These are phyloP conservation scores for Fraxinus dipetala DNA, from an alignment of 305 asterid species.

Conservation along the genomic window DNA sequence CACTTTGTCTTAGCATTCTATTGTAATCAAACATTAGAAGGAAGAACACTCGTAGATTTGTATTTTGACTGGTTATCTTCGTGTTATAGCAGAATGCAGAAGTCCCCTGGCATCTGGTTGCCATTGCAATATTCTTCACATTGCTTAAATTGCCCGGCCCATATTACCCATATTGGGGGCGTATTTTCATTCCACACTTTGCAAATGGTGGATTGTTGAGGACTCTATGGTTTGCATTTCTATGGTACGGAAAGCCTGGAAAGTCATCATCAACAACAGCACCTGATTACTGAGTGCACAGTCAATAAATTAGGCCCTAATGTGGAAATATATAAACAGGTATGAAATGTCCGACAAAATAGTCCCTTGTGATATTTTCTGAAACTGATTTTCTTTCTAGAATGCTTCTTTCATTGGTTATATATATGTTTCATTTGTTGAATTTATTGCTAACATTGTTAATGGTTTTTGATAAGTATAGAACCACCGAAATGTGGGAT, in stretches of 20 bases:
- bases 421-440: neutral
- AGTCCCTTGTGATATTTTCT: neutral
- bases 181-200: slow-evolving; percentile 77
- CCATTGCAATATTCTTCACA: slow-evolving; percentile 47
- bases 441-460: neutral
- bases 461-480: neutral
- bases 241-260: slow-evolving; percentile 57
- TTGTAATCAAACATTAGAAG: neutral
- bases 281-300: slow-evolving; percentile 24
- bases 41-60: neutral
- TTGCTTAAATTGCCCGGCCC: slow-evolving; percentile 86
- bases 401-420: neutral
- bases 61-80: slow-evolving; percentile 6
- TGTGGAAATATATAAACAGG: slow-evolving; percentile 33
- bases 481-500: neutral
- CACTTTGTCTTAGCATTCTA: neutral
- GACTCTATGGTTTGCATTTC: slow-evolving; percentile 72
- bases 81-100: slow-evolving; percentile 53
- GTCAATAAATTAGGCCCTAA: slow-evolving; percentile 25
- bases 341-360: slow-evolving; percentile 10
- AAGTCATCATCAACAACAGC: slow-evolving; percentile 31
- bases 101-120: slow-evolving; percentile 88
- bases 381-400: neutral
- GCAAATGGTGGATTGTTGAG: slow-evolving; percentile 81
- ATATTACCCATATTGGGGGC: slow-evolving; percentile 94